phyloP scores from a whole-genome alignment of 2,329 filamentous ascomycete genomes.

The Blastomyces parvus region DNA sequence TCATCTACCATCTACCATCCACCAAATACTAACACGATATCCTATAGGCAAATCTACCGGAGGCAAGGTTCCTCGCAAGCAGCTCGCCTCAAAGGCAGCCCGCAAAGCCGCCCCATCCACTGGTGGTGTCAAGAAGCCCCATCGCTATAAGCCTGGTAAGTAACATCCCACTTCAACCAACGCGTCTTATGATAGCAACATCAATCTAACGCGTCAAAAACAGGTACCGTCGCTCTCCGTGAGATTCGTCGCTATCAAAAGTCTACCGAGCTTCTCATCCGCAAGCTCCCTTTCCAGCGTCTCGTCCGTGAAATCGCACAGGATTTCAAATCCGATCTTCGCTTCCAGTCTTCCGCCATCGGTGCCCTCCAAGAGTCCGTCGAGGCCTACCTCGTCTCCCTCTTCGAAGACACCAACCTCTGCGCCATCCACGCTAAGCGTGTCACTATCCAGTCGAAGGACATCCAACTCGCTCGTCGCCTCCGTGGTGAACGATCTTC shows the following conservation, averaged over 20 bases:
- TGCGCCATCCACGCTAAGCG: constrained; percentile 99
- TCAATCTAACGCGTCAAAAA: constrained; percentile 22
- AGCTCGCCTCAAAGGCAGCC: constrained; percentile 97
- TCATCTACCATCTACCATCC: constrained; percentile 13
- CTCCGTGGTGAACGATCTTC: constrained; percentile 90
- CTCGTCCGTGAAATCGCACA: constrained; percentile 94
- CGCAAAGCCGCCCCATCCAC: constrained; percentile 97
- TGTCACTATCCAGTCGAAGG: constrained; percentile 90
- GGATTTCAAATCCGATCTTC: constrained; percentile 89
- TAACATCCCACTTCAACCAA: constrained; percentile 7
- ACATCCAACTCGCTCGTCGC: constrained; percentile 91
- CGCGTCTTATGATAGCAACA: constrained; percentile 4
- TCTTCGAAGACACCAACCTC: constrained; percentile 97
- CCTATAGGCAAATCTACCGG: constrained; percentile 60
- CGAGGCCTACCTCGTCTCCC: constrained; percentile 95
- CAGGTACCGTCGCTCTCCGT: constrained; percentile 84
- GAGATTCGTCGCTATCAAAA: constrained; percentile 99
- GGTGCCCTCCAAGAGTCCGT: constrained; percentile 96
- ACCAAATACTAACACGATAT: constrained; percentile 24
- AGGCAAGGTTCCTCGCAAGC: constrained; percentile 75
- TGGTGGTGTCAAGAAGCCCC: constrained; percentile 94
- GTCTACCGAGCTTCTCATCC: constrained; percentile 88
- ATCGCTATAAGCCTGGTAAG: constrained; percentile 73
- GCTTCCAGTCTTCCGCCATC: constrained; percentile 98
- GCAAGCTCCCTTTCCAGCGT: constrained; percentile 96